Base-by-base conservation (phyloP, 345 rosid species). In the Draba incana region DNA sequence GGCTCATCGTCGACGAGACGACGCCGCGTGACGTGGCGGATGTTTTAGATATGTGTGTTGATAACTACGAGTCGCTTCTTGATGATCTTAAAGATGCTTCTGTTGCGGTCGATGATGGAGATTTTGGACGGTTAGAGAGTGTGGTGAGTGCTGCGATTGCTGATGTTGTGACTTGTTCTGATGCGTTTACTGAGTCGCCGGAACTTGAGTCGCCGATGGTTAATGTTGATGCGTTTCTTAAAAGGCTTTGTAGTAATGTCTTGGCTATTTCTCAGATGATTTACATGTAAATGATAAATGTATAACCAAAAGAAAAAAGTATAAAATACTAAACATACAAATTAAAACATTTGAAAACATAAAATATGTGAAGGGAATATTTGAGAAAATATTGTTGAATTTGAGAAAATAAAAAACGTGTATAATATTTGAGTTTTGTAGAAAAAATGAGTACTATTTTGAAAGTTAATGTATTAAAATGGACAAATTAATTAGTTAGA, bases 211-310 rank as follows among this genome's bases (percentile, higher is more conserved):
- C 72, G 11, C 72, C 72, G 12, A 41, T 69, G 66, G 47, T 56
- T 48, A 56, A 58, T 10, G 48, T 58, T 15, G 66, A 69, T 69
- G 73, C 13, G 7, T 59, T 69, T 48, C 74, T 69, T 48, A 69
- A 47, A 48, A 57, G 58, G 49, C 74, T 69, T 37, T 69, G 74
- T 69, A 69, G 74, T 8, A 69, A 69, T 37, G 74, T 69, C 8
- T 69, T 69, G 57, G 74, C 74, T 60, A 69, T 69, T 56, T 57
- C 57, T 60, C 66, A 69, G 1, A 57, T 69, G 74, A 27, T 69
- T 30, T 37, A 57, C 48, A 49, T 49, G 50, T 69, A 25, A 25
- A 56, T 53, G 9, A 28, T 53, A 14, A 28, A 30, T 53, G 39
- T 30, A 8, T 25, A 25, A 24, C 33, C 11, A 24, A 10, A 7